A percentile compares a stretch with the other conserved stretches of the same genome.
Conservation (phyloP, 805 yeast species). For the Starmerella kuoi region DNA sequence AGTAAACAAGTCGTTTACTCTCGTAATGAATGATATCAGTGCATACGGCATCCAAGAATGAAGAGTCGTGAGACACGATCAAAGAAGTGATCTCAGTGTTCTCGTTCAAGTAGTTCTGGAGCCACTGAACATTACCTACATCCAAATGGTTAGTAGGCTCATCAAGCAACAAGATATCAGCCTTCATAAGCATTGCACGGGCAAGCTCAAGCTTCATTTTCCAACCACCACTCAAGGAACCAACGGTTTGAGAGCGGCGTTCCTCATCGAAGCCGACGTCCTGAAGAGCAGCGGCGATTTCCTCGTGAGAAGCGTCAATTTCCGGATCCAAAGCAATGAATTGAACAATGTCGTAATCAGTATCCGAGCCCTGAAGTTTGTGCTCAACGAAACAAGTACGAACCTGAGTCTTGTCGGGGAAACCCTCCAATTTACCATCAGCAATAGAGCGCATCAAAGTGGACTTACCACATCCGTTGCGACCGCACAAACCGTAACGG, state of each 20-base stretch:
- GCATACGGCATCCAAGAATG: constrained; percentile 89
- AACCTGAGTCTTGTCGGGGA: constrained; percentile 77
- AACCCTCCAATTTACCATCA: constrained; percentile 92
- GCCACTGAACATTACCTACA: constrained; percentile 86
- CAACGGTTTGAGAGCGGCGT: constrained; percentile 81
- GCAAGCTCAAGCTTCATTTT: constrained; percentile 97
- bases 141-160: constrained; percentile 99
- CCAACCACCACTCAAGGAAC: constrained; percentile 98
- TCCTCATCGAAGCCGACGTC: constrained; percentile 87
- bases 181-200: constrained; percentile 97
- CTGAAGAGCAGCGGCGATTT: constrained; percentile 61
- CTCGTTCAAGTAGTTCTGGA: constrained; percentile 69
- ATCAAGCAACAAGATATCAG: constrained; percentile 85
- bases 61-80: constrained; percentile 96
- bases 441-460: constrained; percentile 95
- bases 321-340: constrained; percentile 88
- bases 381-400: constrained; percentile 96
- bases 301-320: constrained; percentile 51
- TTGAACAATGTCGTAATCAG: constrained; percentile 72
- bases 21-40: constrained; percentile 95
- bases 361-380: constrained; percentile 88
- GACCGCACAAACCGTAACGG: constrained; percentile 94
- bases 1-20: constrained; percentile 83
- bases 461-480: constrained; percentile 98
- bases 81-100: constrained; percentile 84